Evolutionary conservation across 2,329 filamentous ascomycete genomes (phyloP), one percentile per base, ranked within the genome.

Genomic region (Fusarium verticillioides): DNA sequence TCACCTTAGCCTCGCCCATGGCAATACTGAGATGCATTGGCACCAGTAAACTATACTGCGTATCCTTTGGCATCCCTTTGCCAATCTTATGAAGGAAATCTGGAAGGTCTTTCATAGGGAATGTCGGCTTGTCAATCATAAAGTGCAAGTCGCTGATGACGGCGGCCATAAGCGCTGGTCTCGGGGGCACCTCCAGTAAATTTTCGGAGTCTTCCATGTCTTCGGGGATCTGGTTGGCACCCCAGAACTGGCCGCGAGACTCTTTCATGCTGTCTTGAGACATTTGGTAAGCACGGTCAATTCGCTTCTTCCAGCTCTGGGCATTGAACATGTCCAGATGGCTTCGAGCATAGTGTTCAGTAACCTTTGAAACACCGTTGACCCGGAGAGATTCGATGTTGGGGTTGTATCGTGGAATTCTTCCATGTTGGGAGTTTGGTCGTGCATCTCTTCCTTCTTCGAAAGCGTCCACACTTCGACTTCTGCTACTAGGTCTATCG

Each of bases 21-120:
- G 93, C 93, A 70, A 99, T 88, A 73, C 94, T 91, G 5, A 99
- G 87, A 81, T 93, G 93, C 91, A 98, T 94, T 0, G 96, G 97
- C 16, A 99, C 86, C 23, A 99, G 87, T 26, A 99, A 86, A 15
- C 94, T 91, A 80, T 98, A 99, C 78, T 96, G 87, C 89, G 95
- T 99, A 78, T 97, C 92, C 70, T 90, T 87, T 2, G 96, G 96
- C 90, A 99, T 97, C 2, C 96, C 96, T 83, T 99, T 99, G n/a
- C 96, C 96, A 65, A 98, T 92, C 53, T 90, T 90, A 79, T 98
- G 89, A 32, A 99, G 85, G 79, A 97, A 99, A 21, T 93, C 89
- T 0, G 96, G 93, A 61, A 96, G 90, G 18, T 97, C 91, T 6
- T 90, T 87, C 66, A 97, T 85, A 0, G 95, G 92, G 79, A 99